Percentiles rank a stretch among this genome's conserved stretches.
phyloP scores from a whole-genome alignment of 208 protist genomes.

The Phytomonas sp. region DNA sequence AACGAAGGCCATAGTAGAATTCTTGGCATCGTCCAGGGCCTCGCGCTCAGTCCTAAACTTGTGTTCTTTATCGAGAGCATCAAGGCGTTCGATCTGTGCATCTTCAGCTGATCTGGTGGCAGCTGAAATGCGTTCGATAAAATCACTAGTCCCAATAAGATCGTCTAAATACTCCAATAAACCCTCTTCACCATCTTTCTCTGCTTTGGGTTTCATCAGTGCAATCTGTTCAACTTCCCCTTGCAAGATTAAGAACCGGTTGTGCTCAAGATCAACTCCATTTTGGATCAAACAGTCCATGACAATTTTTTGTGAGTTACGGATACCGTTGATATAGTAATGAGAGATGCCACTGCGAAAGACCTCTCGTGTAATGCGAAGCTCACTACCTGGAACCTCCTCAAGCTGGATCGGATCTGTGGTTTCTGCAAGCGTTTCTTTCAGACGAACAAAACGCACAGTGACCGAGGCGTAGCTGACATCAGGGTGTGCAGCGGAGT shows the following conservation, averaged over 20 bases:
- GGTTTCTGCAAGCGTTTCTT: slow-evolving; percentile 64
- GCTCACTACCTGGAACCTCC: slow-evolving; percentile 83
- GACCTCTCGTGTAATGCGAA: slow-evolving; percentile 92
- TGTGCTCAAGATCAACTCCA: slow-evolving; percentile 99
- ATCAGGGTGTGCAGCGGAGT: slow-evolving; percentile 91
- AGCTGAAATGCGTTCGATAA: slow-evolving; percentile 89
- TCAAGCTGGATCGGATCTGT: slow-evolving; percentile 64
- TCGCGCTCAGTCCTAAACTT: slow-evolving; percentile 92
- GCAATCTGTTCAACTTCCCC: slow-evolving; percentile 99
- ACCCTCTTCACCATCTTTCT: slow-evolving; percentile 94
- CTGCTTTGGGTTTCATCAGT: slow-evolving; percentile 99
- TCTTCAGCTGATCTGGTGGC: slow-evolving; percentile 75
- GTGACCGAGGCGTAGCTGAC: slow-evolving; percentile 91
- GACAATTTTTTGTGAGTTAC: slow-evolving; percentile 70
- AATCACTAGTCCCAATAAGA: slow-evolving; percentile 97
- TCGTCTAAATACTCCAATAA: slow-evolving; percentile 99
- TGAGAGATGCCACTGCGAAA: slow-evolving; percentile 89
- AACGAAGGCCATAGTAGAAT: slow-evolving; percentile 92
- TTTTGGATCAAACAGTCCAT: slow-evolving; percentile 87
- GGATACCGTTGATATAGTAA: slow-evolving; percentile 90
- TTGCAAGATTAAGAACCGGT: slow-evolving; percentile 99
- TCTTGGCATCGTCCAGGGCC: slow-evolving; percentile 90
- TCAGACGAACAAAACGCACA: slow-evolving; percentile 96
- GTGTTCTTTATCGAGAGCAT: slow-evolving; percentile 91
- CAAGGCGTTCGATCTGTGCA: slow-evolving; percentile 88